Conservation (phyloP, 345 rosid species). For the Heritiera littoralis region DNA sequence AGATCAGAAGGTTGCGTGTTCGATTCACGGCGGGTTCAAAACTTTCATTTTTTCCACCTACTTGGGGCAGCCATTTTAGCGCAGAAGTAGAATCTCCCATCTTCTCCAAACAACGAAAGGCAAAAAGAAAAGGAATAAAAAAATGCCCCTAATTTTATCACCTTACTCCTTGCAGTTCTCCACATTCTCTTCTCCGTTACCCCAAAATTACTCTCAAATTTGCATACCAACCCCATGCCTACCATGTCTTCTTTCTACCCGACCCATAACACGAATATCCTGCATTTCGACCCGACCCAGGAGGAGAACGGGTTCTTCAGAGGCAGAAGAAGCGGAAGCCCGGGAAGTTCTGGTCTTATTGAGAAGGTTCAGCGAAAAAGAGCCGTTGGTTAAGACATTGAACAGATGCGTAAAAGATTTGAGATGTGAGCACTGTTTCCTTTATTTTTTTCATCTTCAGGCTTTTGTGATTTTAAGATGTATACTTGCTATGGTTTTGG, state of each 20-base stretch:
- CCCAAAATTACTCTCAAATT: slow-evolving; percentile 22
- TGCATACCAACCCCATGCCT: neutral
- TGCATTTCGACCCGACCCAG: slow-evolving; percentile 54
- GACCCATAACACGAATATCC: slow-evolving; percentile 23
- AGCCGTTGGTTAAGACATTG: slow-evolving; percentile 69
- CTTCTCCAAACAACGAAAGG: neutral
- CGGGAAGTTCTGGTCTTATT: slow-evolving; percentile 54
- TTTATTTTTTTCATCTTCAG: slow-evolving; percentile 1
- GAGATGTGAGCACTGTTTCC: slow-evolving; percentile 53
- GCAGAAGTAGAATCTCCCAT: neutral
- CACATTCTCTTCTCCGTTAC: slow-evolving; percentile 24
- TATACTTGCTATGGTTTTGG: neutral
- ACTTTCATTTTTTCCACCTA: too few species aligned
- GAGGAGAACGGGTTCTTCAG: slow-evolving; percentile 35
- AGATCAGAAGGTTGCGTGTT: slow-evolving; percentile 99
- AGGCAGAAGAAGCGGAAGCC: slow-evolving; percentile 47
- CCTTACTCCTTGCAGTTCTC: slow-evolving; percentile 29
- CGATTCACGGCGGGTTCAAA: slow-evolving; percentile 34
- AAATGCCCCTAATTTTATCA: slow-evolving; percentile 23
- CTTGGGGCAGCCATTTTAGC: neutral
- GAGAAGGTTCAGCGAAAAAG: slow-evolving; percentile 56
- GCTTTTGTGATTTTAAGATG: slow-evolving; percentile 36
- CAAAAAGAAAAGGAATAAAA: neutral
- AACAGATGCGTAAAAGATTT: slow-evolving; percentile 68
- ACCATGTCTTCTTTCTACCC: slow-evolving; percentile 27